Conservation (phyloP, 2,329 filamentous ascomycete genomes). For the Cercospora citrullina region DNA sequence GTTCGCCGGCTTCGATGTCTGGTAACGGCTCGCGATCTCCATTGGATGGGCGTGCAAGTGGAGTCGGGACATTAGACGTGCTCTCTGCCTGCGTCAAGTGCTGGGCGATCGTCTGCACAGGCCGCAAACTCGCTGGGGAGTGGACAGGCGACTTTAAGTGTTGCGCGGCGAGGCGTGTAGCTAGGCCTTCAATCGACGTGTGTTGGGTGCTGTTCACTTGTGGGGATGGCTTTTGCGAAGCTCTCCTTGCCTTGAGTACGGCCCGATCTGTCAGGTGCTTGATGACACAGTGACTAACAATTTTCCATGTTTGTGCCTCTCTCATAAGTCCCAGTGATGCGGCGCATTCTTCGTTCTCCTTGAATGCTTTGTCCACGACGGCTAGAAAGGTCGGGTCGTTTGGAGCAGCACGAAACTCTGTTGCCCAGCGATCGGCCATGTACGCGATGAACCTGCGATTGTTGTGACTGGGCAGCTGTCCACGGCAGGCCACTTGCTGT, state of each 20-base stretch:
- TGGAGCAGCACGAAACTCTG: constrained; percentile 8
- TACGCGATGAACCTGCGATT: constrained; percentile 22
- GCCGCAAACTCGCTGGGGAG: constrained; percentile 25
- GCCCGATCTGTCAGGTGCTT: constrained; percentile 49
- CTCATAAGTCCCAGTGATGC: constrained; percentile 44
- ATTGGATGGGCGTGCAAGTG: constrained; percentile 47
- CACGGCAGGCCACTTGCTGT: constrained; percentile 31
- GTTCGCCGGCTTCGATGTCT: constrained; percentile 29
- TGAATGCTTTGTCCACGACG: constrained; percentile 24
- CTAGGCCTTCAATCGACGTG: constrained; percentile 25
- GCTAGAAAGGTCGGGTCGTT: constrained; percentile 20
- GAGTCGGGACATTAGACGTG: constrained; percentile 56
- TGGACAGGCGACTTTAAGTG: constrained; percentile 25
- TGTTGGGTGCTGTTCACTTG: background rate
- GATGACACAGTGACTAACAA: constrained; percentile 54
- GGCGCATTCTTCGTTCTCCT: constrained; percentile 19
- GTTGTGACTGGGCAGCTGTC: constrained; percentile 28
- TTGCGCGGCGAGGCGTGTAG: constrained; percentile 21
- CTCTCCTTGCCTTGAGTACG: constrained; percentile 15
- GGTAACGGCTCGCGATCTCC: constrained; percentile 38
- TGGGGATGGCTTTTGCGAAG: constrained; percentile 13
- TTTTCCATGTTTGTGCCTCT: constrained; percentile 60
- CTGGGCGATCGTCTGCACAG: constrained; percentile 28
- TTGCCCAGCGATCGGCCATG: constrained; percentile 21
- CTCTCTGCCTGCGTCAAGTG: constrained; percentile 41